Percentiles rank a stretch among this genome's conserved stretches.
These are phyloP conservation scores for Penicillium psychrofluorescens DNA, from an alignment of 495 filamentous ascomycete genomes.

Conservation along the genomic window DNA sequence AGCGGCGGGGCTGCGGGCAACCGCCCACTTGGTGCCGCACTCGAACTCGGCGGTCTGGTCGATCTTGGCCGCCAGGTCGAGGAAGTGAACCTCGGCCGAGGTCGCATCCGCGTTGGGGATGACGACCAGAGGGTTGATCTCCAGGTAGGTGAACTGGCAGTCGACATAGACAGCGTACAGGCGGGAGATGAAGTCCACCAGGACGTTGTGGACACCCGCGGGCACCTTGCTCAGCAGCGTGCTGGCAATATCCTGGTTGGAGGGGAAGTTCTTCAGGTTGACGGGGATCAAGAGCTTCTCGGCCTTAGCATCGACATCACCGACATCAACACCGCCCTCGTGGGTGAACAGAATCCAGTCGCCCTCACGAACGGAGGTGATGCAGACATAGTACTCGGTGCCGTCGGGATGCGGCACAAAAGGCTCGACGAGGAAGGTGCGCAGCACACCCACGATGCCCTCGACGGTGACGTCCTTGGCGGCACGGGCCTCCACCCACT, in stretches of 20 bases:
- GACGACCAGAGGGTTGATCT: slow-evolving; percentile 98
- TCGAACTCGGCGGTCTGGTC: slow-evolving; percentile 99
- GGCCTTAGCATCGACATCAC: slow-evolving; percentile 97
- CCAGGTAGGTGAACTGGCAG: slow-evolving; percentile 99
- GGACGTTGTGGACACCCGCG: slow-evolving; percentile 90
- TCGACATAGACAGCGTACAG: slow-evolving; percentile 98
- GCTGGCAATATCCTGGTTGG: slow-evolving; percentile 84
- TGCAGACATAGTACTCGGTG: slow-evolving; percentile 99
- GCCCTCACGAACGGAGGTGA: slow-evolving; percentile 86
- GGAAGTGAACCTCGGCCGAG: slow-evolving; percentile 93
- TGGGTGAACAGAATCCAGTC: slow-evolving; percentile 99
- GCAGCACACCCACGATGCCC: slow-evolving; percentile 78
- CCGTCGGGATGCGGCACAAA: slow-evolving; percentile 90
- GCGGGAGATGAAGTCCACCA: slow-evolving; percentile 94
- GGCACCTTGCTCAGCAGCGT: slow-evolving; percentile 88
- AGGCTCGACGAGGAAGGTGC: slow-evolving; percentile 95
- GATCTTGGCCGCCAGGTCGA: slow-evolving; percentile 96
- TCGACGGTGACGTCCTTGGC: slow-evolving; percentile 90
- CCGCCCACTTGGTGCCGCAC: slow-evolving; percentile 97
- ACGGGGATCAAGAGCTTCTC: slow-evolving; percentile 98
- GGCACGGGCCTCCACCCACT: slow-evolving; percentile 87
- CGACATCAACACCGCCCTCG: slow-evolving; percentile 98
- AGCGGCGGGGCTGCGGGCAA: slow-evolving; percentile 80
- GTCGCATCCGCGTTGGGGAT: slow-evolving; percentile 89
- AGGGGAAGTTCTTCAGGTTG: slow-evolving; percentile 89